Evolutionary conservation across 306 rosid species (phyloP).

Genomic region (Malus sieversii): DNA sequence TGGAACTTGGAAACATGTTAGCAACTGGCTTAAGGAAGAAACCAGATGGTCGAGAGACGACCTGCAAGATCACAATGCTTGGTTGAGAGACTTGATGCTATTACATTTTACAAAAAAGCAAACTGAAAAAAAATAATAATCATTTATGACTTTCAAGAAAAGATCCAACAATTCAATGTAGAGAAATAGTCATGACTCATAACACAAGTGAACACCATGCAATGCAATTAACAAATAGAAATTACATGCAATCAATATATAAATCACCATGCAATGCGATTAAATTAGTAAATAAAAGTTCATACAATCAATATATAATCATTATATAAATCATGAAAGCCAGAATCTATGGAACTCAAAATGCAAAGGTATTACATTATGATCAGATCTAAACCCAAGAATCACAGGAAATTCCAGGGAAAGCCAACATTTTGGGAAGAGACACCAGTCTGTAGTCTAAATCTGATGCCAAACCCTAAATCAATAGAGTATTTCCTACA

Average conservation of each 20-base stretch:
- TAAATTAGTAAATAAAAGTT: not conserved
- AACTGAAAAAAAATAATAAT: not conserved
- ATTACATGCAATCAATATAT: not conserved
- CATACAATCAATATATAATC: not conserved
- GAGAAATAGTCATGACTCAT: not conserved
- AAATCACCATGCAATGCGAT: not conserved
- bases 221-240: not conserved
- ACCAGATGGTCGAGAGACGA: slow-evolving; percentile 75
- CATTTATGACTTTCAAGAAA: not conserved
- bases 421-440: slow-evolving; percentile 2
- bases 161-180: not conserved
- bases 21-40: slow-evolving; percentile 84
- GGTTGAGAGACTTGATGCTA: slow-evolving; percentile 1
- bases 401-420: not conserved
- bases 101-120: not conserved
- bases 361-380: not conserved
- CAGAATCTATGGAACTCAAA: not conserved
- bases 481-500: not conserved
- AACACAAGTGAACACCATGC: not conserved
- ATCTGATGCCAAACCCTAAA: not conserved
- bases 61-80: slow-evolving; percentile 40
- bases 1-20: slow-evolving; percentile 62
- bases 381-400: slow-evolving; percentile 1
- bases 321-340: not conserved
- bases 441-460: not conserved